Evolutionary conservation across 1,284 basidiomycete species (phyloP).

Genomic region (Neonothopanus nambi): DNA sequence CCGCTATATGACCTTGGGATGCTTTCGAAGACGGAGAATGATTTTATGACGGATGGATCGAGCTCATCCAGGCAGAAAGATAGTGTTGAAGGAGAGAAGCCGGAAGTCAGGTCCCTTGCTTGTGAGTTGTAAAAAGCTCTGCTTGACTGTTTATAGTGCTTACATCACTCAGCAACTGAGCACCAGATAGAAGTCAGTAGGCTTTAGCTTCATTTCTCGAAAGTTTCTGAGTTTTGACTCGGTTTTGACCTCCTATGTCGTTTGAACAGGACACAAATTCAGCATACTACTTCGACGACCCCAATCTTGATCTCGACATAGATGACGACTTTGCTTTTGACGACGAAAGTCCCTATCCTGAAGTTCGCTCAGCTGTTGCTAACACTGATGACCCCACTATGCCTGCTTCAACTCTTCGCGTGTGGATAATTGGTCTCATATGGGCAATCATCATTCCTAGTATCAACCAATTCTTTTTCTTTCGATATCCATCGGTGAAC

Average conservation of each 20-base stretch:
- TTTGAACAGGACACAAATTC: background rate
- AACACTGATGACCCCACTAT: conserved; percentile 57
- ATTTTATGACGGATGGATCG: background rate
- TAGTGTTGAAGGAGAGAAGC: conserved; percentile 1
- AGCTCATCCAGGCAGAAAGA: background rate
- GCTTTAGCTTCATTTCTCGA: too few species aligned
- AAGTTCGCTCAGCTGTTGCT: conserved; percentile 60
- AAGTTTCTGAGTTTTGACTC: background rate
- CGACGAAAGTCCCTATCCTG: conserved; percentile 61
- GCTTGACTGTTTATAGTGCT: background rate
- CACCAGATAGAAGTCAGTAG: conserved; percentile 6
- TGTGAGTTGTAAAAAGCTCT: conserved; percentile 1
- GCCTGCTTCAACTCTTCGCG: conserved; percentile 55
- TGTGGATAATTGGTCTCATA: conserved; percentile 51
- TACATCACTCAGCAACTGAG: background rate
- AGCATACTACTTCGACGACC: conserved; percentile 37
- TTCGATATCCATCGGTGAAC: conserved; percentile 49
- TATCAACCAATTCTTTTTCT: conserved; percentile 57
- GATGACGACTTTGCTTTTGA: conserved; percentile 34
- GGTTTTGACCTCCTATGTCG: background rate
- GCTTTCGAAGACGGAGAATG: background rate
- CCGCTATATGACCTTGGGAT: background rate
- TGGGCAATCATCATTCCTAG: conserved; percentile 53
- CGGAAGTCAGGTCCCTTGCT: background rate
- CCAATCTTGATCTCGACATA: conserved; percentile 43